A percentile compares a stretch with the other conserved stretches of the same genome.
phyloP scores from a whole-genome alignment of 2,329 filamentous ascomycete species.

The Aspergillus tanneri region DNA sequence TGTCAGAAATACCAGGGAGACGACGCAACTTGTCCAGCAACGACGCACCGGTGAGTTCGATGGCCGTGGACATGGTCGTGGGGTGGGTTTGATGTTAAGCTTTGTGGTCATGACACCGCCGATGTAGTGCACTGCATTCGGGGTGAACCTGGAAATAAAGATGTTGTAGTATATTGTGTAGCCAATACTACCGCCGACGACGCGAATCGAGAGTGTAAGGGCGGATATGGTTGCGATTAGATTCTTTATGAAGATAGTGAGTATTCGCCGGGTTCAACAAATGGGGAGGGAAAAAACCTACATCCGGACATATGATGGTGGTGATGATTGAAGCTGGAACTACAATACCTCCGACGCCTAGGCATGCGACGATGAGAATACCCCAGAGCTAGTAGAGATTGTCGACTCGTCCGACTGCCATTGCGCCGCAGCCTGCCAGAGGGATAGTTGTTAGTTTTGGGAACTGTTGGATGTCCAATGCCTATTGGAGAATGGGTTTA shows the following conservation, averaged over 20 bases:
- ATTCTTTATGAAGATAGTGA: conserved; percentile 40
- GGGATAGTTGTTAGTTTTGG: background rate
- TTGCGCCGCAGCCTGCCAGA: conserved; percentile 55
- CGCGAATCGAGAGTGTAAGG: conserved; percentile 67
- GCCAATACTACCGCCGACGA: conserved; percentile 65
- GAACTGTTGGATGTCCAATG: background rate
- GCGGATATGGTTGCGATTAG: conserved; percentile 69
- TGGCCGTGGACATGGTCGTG: conserved; percentile 50
- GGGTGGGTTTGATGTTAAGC: conserved; percentile 53
- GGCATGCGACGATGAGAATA: conserved; percentile 59
- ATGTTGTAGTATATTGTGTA: conserved; percentile 60
- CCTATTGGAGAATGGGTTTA: too few relatives aligned
- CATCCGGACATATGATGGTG: conserved; percentile 68
- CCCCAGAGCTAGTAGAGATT: conserved; percentile 58
- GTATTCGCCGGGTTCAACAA: background rate
- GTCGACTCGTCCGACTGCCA: conserved; percentile 52
- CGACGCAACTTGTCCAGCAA: conserved; percentile 50
- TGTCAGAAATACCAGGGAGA: conserved; percentile 55
- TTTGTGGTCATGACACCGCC: conserved; percentile 51
- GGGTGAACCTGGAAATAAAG: conserved; percentile 48
- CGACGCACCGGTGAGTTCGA: conserved; percentile 54
- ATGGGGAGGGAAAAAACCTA: conserved; percentile 18
- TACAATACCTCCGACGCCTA: conserved; percentile 67
- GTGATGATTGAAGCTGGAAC: conserved; percentile 67
- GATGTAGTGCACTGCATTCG: conserved; percentile 50